Evolutionary conservation across 805 yeast genomes (phyloP).

Genomic region (Kockiozyma suomiensis): DNA sequence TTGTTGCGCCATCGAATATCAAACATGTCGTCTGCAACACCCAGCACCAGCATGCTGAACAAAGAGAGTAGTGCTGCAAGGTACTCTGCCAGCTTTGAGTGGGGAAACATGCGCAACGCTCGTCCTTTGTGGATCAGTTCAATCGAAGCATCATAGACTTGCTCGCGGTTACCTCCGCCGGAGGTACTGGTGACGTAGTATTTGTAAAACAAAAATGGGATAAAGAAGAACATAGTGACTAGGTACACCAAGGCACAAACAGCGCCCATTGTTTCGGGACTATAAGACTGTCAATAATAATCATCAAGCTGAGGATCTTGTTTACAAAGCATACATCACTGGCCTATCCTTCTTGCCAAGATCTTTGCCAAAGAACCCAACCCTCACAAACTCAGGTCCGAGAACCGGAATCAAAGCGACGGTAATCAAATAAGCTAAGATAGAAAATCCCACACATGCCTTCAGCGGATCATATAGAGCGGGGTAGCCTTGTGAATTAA

Average conservation of each 20-base stretch:
- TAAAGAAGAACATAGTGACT: conserved; percentile 76
- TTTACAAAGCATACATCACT: conserved; percentile 27
- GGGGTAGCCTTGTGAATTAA: conserved; percentile 7
- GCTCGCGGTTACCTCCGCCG: conserved; percentile 61
- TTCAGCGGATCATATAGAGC: conserved; percentile 50
- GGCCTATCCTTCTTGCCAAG: conserved; percentile 75
- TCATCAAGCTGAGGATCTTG: background rate
- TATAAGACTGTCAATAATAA: conserved; percentile 1
- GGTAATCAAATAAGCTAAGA: conserved; percentile 66
- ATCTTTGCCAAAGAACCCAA: conserved; percentile 87
- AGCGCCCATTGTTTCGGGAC: conserved; percentile 94
- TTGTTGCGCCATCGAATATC: conserved; percentile 98
- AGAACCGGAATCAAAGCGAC: conserved; percentile 66
- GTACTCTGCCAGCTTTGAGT: conserved; percentile 75
- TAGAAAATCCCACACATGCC: conserved; percentile 66
- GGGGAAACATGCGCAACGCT: conserved; percentile 58
- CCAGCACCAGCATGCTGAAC: conserved; percentile 80
- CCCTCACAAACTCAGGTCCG: conserved; percentile 64
- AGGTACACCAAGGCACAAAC: conserved; percentile 80
- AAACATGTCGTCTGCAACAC: conserved; percentile 90
- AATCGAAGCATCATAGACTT: conserved; percentile 41
- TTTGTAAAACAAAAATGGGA: conserved; percentile 84
- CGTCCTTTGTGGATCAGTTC: conserved; percentile 29
- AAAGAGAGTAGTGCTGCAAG: conserved; percentile 81
- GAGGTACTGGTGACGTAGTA: conserved; percentile 62